These are phyloP conservation scores for Penicillium parvum DNA, from an alignment of 495 filamentous ascomycete genomes.

Conservation along the genomic window DNA sequence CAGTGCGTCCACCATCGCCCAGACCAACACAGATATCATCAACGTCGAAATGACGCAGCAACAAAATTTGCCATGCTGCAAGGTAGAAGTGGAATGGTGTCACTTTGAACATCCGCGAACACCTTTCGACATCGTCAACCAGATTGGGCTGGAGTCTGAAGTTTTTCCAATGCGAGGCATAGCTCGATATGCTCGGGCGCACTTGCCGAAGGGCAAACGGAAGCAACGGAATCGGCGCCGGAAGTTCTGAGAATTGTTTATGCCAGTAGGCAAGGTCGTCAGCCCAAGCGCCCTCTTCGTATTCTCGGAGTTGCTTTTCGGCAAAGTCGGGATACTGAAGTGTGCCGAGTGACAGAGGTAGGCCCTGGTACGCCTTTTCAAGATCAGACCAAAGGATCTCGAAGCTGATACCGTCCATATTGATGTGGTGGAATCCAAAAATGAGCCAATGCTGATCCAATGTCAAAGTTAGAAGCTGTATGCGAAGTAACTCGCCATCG, in stretches of 20 bases:
- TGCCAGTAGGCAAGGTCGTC: conserved; percentile 35
- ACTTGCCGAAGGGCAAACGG: conserved; percentile 15
- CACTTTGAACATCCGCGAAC: conserved; percentile 16
- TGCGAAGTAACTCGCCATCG: conserved; percentile 24
- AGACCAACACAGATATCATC: conserved; percentile 43
- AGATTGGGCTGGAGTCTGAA: conserved; percentile 12
- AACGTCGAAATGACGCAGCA: conserved; percentile 24
- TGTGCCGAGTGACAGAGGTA: conserved; percentile 2
- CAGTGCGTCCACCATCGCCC: conserved; percentile 36
- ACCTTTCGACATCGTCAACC: conserved; percentile 5
- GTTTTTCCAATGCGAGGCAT: not conserved
- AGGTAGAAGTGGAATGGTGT: conserved; percentile 46
- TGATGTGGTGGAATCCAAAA: conserved; percentile 43
- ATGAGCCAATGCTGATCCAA: conserved; percentile 25
- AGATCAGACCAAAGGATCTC: conserved; percentile 36
- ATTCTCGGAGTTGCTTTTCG: conserved; percentile 16
- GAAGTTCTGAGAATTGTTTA: conserved; percentile 19
- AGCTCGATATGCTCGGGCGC: conserved; percentile 9
- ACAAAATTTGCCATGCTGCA: conserved; percentile 29
- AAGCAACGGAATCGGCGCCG: conserved; percentile 34
- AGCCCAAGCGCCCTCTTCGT: conserved; percentile 13
- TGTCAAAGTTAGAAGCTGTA: conserved; percentile 20
- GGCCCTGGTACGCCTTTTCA: conserved; percentile 30
- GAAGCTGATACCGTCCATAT: conserved; percentile 45
- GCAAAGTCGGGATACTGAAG: conserved; percentile 28